Evolutionary conservation across 2,329 filamentous ascomycete species (phyloP).

Genomic region (Colletotrichum cuscutae): DNA sequence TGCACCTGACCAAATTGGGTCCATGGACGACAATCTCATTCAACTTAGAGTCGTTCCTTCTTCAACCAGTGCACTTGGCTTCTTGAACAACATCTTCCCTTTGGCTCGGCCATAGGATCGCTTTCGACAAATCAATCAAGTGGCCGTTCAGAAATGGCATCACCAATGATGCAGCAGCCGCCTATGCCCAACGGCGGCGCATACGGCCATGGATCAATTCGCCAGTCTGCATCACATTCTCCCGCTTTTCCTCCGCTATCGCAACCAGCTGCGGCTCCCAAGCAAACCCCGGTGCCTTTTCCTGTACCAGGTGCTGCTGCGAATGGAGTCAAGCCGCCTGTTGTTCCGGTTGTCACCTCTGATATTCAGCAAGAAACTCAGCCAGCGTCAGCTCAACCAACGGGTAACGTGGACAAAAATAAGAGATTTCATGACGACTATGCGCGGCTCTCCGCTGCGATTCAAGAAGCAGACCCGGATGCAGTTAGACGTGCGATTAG

Average conservation of each 20-base stretch:
- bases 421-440: constrained; percentile 50
- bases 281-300: background rate
- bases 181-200: background rate
- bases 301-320: background rate
- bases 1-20: background rate
- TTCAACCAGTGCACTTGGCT: background rate
- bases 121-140: rapidly evolving
- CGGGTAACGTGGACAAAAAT: background rate
- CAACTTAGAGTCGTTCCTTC: background rate
- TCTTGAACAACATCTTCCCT: background rate
- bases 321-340: no score
- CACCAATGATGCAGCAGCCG: background rate
- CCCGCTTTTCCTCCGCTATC: background rate
- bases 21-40: background rate
- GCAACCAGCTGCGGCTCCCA: background rate
- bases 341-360: background rate
- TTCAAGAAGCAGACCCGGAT: constrained; percentile 53
- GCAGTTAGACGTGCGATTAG: constrained; percentile 60
- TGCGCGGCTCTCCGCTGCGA: constrained; percentile 48
- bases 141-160: background rate
- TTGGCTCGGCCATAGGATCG: background rate
- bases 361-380: background rate
- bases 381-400: background rate
- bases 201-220: background rate
- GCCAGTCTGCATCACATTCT: background rate